phyloP scores from a whole-genome alignment of 2,329 filamentous ascomycete species.

The Claviceps purpurea region DNA sequence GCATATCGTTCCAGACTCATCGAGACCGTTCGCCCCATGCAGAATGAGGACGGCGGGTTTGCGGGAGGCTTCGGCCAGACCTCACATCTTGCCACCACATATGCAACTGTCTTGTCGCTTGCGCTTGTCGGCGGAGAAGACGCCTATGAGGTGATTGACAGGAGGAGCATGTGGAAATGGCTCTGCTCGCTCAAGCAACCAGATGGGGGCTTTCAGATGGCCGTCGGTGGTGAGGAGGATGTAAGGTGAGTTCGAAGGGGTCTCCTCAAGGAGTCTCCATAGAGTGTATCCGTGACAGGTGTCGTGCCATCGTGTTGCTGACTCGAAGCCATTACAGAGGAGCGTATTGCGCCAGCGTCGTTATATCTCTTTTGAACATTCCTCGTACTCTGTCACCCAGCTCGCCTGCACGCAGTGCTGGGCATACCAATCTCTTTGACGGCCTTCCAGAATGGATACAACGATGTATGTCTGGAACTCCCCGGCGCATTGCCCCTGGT shows the following conservation, averaged over 20 bases:
- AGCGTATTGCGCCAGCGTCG: slow-evolving; percentile 79
- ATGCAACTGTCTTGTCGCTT: slow-evolving; percentile 69
- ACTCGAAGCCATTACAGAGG: slow-evolving; percentile 39
- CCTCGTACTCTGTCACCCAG: slow-evolving; percentile 66
- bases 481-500: background rate
- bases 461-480: slow-evolving; percentile 46
- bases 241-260: slow-evolving; percentile 44
- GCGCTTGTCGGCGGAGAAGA: slow-evolving; percentile 65
- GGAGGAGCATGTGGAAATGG: slow-evolving; percentile 82
- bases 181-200: slow-evolving; percentile 74
- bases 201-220: slow-evolving; percentile 83
- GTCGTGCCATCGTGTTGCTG: slow-evolving; percentile 8
- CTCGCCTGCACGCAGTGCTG: slow-evolving; percentile 51
- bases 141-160: slow-evolving; percentile 63
- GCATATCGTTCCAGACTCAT: slow-evolving; percentile 57
- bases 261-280: background rate
- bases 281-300: slow-evolving; percentile 1
- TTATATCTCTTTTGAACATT: slow-evolving; percentile 71
- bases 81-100: slow-evolving; percentile 80
- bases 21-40: slow-evolving; percentile 65
- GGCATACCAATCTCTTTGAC: slow-evolving; percentile 52
- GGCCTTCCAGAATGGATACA: slow-evolving; percentile 69
- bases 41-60: slow-evolving; percentile 75
- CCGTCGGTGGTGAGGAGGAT: slow-evolving; percentile 78
- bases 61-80: slow-evolving; percentile 86